Base-by-base conservation (phyloP, 2,329 filamentous ascomycete genomes). In the Thermomyces lanuginosus region DNA sequence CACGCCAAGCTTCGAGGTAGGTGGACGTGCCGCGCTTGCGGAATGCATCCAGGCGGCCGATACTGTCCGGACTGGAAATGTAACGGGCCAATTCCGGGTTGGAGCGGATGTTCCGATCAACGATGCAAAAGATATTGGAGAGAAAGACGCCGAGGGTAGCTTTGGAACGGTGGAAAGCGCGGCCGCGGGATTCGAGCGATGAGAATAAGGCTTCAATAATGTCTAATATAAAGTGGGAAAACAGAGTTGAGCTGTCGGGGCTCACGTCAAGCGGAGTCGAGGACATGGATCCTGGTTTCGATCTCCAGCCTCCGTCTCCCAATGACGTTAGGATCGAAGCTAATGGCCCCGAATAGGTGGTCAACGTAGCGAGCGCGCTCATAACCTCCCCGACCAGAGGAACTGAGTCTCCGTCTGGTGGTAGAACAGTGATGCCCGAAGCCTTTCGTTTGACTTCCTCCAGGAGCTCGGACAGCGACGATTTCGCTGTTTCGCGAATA, bases 261-360 rank as follows among this genome's bases (percentile, higher is more conserved):
- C 79, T 75, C 17, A 93, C 74, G 44, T 95, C 86, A 44, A 92
- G 81, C 0, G 80, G 61, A 27, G 75, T 79, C 0, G 77, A 75
- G 11, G 75, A 67, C 15, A 67, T 67, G 21, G 78, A 71, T 4
- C 60, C 61, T 5, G 67, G 69, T 3, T 65, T 65, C 7, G 68
- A 66, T 28, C 58, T 59, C 89, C 89, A 98, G 18, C 86, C 86
- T 1, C 84, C 83, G 42, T 95, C 84, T 10, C 89, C 89, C 6
- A 98, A 58, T 1, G 84, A 92, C 15, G 89, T 74, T 63, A 98
- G 74, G 39, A 98, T 81, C 33, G 80, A 86, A 2, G 80, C 80
- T 11, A 98, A 67, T 1, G 89, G 83, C 5, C 74, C 69, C 12
- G 92, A 64, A 51, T 92, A 95, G 28, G 76, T 72, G 1, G 84